These are phyloP conservation scores for Cenchrus americanus DNA, from an alignment of 176 grass and related monocot genomes.

Conservation along the genomic window DNA sequence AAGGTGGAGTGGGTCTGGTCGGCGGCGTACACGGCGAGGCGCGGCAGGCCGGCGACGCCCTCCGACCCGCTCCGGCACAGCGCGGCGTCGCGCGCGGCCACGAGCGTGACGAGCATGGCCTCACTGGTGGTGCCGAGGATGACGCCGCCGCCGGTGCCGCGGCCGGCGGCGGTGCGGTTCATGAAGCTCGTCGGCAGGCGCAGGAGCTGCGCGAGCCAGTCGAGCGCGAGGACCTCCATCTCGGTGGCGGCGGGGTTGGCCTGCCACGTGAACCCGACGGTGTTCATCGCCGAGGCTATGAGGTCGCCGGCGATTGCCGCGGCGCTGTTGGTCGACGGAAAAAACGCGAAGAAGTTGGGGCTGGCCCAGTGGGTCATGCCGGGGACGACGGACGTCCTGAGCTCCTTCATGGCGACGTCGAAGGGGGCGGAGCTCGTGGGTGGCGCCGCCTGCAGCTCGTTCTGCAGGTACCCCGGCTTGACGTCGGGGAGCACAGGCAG, in stretches of 20 bases:
- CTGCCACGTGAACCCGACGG: constrained; percentile 67
- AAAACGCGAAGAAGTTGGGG: constrained; percentile 34
- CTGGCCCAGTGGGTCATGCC: constrained; percentile 40
- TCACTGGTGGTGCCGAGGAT: no score
- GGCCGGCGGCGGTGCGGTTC: no score
- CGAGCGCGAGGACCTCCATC: no score
- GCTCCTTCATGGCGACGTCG: constrained; percentile 33
- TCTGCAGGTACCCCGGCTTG: constrained; percentile 28
- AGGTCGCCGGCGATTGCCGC: constrained; percentile 60
- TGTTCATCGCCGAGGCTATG: constrained; percentile 65
- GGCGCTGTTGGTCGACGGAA: constrained; percentile 57
- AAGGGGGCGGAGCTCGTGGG: constrained; percentile 18
- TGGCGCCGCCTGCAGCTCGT: background rate
- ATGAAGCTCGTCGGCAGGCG: no score
- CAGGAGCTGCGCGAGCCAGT: no score
- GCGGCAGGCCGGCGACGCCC: no score
- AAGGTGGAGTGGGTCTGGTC: no score
- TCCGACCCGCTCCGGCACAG: no score
- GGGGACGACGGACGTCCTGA: constrained; percentile 36
- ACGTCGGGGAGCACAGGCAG: constrained; percentile 27
- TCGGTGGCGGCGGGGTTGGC: background rate
- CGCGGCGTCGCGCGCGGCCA: no score
- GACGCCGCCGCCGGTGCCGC: no score
- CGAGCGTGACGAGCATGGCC: no score
- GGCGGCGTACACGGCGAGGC: no score